phyloP scores from a whole-genome alignment of 73 alveolate genomes.

The Tetrahymena elliotti region DNA sequence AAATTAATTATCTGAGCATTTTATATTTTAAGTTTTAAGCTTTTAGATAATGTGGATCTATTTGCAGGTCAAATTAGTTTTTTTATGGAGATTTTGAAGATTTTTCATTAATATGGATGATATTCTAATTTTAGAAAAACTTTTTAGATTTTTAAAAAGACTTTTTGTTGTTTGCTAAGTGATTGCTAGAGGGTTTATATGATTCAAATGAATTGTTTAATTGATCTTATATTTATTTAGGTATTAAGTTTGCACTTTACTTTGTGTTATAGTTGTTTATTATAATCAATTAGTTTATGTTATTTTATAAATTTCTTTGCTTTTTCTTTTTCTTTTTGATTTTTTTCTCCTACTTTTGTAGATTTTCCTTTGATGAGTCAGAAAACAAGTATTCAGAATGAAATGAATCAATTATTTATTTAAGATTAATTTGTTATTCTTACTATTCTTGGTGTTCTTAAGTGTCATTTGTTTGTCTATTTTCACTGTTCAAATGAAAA shows the following conservation, averaged over 20 bases:
- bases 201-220: not conserved
- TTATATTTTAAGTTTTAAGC: not conserved
- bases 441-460: not conserved
- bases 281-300: not conserved
- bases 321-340: not conserved
- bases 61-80: not conserved
- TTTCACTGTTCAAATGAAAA: not conserved
- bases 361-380: not conserved
- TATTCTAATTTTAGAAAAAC: not conserved
- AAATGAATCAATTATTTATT: not conserved
- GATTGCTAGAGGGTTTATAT: not conserved
- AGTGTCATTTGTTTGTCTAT: not conserved
- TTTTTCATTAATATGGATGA: not conserved
- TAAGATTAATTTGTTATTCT: not conserved
- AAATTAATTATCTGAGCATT: not conserved
- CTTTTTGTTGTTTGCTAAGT: not conserved
- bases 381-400: not conserved
- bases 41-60: not conserved
- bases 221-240: not conserved
- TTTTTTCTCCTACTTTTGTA: not conserved
- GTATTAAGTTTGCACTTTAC: not conserved
- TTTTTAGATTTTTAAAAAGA: not conserved
- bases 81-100: not conserved
- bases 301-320: not conserved
- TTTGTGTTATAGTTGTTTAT: not conserved